Percentiles rank a stretch among this genome's conserved stretches.
Conservation (phyloP, 371 early-diverging fungal genomes). For the Dentiscutata heterogama region DNA sequence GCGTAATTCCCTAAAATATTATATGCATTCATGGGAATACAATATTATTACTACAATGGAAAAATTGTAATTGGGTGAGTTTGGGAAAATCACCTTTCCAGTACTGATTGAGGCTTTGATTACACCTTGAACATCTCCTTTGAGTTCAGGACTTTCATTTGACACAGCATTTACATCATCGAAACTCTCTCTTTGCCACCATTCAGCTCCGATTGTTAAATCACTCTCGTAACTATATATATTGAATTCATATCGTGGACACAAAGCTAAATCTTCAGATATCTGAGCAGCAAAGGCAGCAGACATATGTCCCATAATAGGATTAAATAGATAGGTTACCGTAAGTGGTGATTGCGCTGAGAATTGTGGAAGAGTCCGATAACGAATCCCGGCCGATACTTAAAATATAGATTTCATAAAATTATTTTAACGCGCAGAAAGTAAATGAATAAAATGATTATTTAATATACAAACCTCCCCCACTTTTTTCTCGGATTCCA, state of each 20-base stretch:
- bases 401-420: background rate
- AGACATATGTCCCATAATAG: slow-evolving; percentile 89
- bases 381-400: slow-evolving; percentile 80
- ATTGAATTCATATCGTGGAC: slow-evolving; percentile 89
- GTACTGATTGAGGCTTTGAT: slow-evolving; percentile 70
- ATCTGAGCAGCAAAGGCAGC: slow-evolving; percentile 85
- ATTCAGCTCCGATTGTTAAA: slow-evolving; percentile 84
- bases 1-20: slow-evolving; percentile 58
- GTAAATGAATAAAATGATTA: background rate
- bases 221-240: slow-evolving; percentile 90
- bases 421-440: background rate
- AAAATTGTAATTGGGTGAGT: background rate
- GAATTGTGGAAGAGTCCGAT: slow-evolving; percentile 69
- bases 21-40: background rate
- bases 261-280: slow-evolving; percentile 71
- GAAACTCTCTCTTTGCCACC: slow-evolving; percentile 62
- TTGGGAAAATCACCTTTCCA: slow-evolving; percentile 49
- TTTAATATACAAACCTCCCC: slow-evolving; percentile 75
- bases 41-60: background rate
- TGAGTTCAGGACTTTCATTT: slow-evolving; percentile 28
- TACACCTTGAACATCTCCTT: slow-evolving; percentile 65
- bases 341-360: slow-evolving; percentile 48
- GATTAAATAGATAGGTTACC: slow-evolving; percentile 80
- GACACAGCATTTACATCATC: slow-evolving; percentile 44
- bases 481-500: slow-evolving; percentile 85